Percentiles rank a stretch among this genome's conserved stretches.
These are phyloP conservation scores for Raffaelea arxii DNA, from an alignment of 2,329 filamentous ascomycete species.

Conservation along the genomic window DNA sequence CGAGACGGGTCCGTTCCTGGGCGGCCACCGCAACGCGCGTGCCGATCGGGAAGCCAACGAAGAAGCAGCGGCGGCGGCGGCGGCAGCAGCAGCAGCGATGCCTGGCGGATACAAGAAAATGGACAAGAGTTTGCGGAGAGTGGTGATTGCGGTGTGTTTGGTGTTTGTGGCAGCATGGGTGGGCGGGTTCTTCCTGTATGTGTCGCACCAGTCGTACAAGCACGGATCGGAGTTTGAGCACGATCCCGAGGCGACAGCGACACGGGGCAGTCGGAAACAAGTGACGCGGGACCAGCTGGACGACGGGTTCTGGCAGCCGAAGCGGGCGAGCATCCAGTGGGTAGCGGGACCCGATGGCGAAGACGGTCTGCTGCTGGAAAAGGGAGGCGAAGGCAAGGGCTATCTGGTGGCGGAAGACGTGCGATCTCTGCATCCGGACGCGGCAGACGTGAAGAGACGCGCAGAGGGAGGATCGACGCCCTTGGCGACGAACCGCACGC, in stretches of 20 bases:
- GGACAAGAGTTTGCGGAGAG: slow-evolving; percentile 55
- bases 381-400: slow-evolving; percentile 49
- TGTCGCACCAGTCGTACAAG: slow-evolving; percentile 56
- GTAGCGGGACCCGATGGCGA: slow-evolving; percentile 63
- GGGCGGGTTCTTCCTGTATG: slow-evolving; percentile 55
- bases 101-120: slow-evolving; percentile 40
- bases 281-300: slow-evolving; percentile 65
- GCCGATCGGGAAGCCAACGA: slow-evolving; percentile 14
- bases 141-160: slow-evolving; percentile 49
- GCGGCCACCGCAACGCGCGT: slow-evolving; percentile 19
- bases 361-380: slow-evolving; percentile 78
- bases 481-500: slow-evolving; percentile 47
- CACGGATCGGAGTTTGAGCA: slow-evolving; percentile 53
- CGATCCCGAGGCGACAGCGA: slow-evolving; percentile 54
- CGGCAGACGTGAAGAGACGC: no score
- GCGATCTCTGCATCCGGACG: slow-evolving; percentile 28
- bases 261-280: slow-evolving; percentile 57
- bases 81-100: slow-evolving; percentile 9
- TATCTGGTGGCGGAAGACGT: slow-evolving; percentile 87
- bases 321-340: slow-evolving; percentile 62
- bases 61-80: slow-evolving; percentile 17
- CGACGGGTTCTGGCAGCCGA: slow-evolving; percentile 54
- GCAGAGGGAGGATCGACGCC: slow-evolving; percentile 28
- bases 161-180: slow-evolving; percentile 60
- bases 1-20: slow-evolving; percentile 45